Percentiles rank a stretch among this genome's conserved stretches.
These are phyloP conservation scores for Hura crepitans DNA, from an alignment of 441 rosid species.

Conservation along the genomic window DNA sequence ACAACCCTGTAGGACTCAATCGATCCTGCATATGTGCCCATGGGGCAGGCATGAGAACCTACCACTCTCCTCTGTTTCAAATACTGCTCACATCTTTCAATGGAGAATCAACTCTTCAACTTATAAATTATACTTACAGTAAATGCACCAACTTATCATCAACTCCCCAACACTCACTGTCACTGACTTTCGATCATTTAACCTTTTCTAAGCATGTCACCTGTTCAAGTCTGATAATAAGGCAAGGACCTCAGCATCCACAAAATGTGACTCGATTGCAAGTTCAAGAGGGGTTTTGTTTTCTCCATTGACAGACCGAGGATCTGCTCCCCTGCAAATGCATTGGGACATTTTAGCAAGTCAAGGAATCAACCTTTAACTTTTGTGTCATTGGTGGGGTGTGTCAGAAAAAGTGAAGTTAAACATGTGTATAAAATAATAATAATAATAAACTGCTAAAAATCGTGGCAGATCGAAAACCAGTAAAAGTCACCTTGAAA, in stretches of 20 bases:
- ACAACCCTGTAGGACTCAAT: constrained; percentile 20
- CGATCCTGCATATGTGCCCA: constrained; percentile 26
- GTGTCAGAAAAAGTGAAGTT: too few relatives aligned
- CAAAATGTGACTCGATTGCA: constrained; percentile 54
- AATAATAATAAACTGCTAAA: not conserved
- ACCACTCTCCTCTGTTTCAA: constrained; percentile 30
- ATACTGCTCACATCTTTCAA: constrained; percentile 27
- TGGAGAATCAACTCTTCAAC: constrained; percentile 28
- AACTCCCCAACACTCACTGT: constrained; percentile 24
- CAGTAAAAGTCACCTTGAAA: constrained; percentile 50
- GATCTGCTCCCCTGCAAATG: constrained; percentile 86
- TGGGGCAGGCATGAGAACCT: constrained; percentile 23
- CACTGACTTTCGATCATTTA: constrained; percentile 9
- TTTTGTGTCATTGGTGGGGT: too few relatives aligned
- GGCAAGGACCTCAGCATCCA: constrained; percentile 59
- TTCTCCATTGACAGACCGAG: constrained; percentile 52
- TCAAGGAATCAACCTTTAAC: not conserved
- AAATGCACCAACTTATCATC: constrained; percentile 22
- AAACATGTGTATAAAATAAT: too few relatives aligned
- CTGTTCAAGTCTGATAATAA: constrained; percentile 61
- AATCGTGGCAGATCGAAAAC: not conserved
- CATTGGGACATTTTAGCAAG: constrained; percentile 4
- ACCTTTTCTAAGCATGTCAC: constrained; percentile 21
- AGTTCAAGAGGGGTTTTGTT: constrained; percentile 68
- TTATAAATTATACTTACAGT: constrained; percentile 27